Evolutionary conservation across 306 rosid species (phyloP).

Genomic region (cucumber (Cucumis sativus)): DNA sequence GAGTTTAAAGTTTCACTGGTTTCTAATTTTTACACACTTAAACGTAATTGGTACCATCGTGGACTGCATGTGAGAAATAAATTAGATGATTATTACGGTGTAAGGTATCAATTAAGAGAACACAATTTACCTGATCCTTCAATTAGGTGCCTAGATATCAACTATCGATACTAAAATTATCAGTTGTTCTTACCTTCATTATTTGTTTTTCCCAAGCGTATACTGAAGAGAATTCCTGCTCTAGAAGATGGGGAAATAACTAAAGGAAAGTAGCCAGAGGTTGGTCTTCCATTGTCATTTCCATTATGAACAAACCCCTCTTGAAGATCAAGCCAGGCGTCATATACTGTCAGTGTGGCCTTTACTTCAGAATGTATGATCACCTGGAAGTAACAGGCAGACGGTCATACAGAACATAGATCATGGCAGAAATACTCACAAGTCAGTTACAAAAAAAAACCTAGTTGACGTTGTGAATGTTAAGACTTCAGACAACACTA

Average conservation of each 20-base stretch:
- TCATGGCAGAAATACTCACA: slow-evolving; percentile 5
- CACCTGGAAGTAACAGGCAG: slow-evolving; percentile 47
- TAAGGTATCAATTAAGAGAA: background rate
- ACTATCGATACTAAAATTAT: background rate
- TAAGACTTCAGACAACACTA: no score
- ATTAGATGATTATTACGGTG: background rate
- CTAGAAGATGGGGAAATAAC: slow-evolving; percentile 73
- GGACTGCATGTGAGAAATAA: background rate
- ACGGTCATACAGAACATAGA: slow-evolving; percentile 7
- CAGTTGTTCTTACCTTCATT: slow-evolving; percentile 44
- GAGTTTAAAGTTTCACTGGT: background rate
- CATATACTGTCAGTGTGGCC: slow-evolving; percentile 65
- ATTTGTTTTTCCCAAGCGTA: slow-evolving; percentile 54
- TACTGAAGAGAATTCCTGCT: slow-evolving; percentile 79
- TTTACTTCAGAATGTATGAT: slow-evolving; percentile 87
- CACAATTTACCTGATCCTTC: background rate
- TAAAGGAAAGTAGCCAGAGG: slow-evolving; percentile 68
- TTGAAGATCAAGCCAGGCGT: slow-evolving; percentile 98
- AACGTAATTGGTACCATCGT: background rate
- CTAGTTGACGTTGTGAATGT: background rate
- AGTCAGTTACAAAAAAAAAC: background rate
- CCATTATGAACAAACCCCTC: slow-evolving; percentile 81
- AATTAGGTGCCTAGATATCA: background rate
- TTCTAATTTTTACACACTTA: background rate
- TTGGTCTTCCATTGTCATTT: slow-evolving; percentile 56